These are phyloP conservation scores for Fusarium poae DNA, from an alignment of 2,329 filamentous ascomycete genomes.

Conservation along the genomic window DNA sequence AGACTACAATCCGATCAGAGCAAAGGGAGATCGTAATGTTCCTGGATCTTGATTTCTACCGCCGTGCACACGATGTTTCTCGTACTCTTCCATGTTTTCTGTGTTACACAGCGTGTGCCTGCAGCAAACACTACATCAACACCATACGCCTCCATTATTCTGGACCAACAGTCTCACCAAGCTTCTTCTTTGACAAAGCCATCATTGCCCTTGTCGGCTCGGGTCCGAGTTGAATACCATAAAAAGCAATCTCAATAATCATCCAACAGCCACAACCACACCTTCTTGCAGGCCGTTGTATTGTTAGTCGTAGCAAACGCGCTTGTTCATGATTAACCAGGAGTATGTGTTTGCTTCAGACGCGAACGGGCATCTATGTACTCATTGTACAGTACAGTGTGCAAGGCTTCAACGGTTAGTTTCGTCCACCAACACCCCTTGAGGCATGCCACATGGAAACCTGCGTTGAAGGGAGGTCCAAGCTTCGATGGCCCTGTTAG, in stretches of 20 bases:
- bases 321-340: conserved; percentile 12
- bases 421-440: conserved; percentile 16
- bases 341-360: conserved; percentile 32
- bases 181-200: neutral
- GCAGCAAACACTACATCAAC: conserved; percentile 28
- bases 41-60: conserved; percentile 16
- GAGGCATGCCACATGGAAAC: conserved; percentile 31
- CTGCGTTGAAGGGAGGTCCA: conserved; percentile 29
- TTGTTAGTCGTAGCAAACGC: conserved; percentile 23
- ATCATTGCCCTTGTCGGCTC: neutral
- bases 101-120: conserved; percentile 28
- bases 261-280: conserved; percentile 8
- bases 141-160: conserved; percentile 16
- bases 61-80: conserved; percentile 6
- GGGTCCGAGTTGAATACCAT: neutral
- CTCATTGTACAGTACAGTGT: conserved; percentile 43
- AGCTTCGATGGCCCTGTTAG: conserved; percentile 22
- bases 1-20: neutral
- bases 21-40: conserved; percentile 11
- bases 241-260: conserved; percentile 11
- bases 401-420: conserved; percentile 24
- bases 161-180: conserved; percentile 9
- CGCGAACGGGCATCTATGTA: conserved; percentile 13
- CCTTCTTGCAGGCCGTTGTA: conserved; percentile 20
- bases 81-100: conserved; percentile 1